phyloP scores from a whole-genome alignment of 2,329 filamentous ascomycete species.

The Colletotrichum sp. region DNA sequence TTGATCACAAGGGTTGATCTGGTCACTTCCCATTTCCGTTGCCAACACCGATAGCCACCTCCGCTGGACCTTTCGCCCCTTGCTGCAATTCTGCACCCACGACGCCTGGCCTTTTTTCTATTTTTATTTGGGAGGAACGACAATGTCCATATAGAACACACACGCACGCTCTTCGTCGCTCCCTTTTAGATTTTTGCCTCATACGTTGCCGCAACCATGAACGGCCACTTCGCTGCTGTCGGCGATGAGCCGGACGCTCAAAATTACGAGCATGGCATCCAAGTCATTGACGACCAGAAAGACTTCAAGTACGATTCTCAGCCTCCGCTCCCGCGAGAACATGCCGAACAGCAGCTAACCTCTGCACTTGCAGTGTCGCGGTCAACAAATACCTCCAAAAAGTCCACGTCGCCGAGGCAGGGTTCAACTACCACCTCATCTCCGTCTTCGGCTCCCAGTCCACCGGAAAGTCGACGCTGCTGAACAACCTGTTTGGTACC shows the following conservation, averaged over 20 bases:
- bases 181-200: slow-evolving; percentile 1
- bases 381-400: slow-evolving; percentile 82
- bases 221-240: slow-evolving; percentile 80
- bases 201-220: slow-evolving; percentile 56
- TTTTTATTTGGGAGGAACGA: neutral
- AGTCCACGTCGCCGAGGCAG: slow-evolving; percentile 82
- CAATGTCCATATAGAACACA: slow-evolving; percentile 14
- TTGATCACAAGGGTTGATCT: slow-evolving; percentile 21
- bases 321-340: neutral
- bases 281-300: slow-evolving; percentile 96
- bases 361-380: slow-evolving; percentile 61
- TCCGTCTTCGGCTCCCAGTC: slow-evolving; percentile 99
- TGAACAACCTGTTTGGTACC: slow-evolving; percentile 95
- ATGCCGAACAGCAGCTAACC: neutral
- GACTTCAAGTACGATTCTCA: slow-evolving; percentile 82
- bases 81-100: slow-evolving; percentile 1
- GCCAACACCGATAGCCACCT: slow-evolving; percentile 7
- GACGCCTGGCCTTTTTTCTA: neutral
- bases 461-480: slow-evolving; percentile 94
- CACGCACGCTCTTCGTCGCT: neutral
- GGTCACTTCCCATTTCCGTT: slow-evolving; percentile 15
- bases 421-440: slow-evolving; percentile 99
- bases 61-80: neutral
- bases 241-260: slow-evolving; percentile 68
- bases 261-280: slow-evolving; percentile 90